Evolutionary conservation across 495 filamentous ascomycete genomes (phyloP).

Genomic region (Lasiosphaeria miniovina): DNA sequence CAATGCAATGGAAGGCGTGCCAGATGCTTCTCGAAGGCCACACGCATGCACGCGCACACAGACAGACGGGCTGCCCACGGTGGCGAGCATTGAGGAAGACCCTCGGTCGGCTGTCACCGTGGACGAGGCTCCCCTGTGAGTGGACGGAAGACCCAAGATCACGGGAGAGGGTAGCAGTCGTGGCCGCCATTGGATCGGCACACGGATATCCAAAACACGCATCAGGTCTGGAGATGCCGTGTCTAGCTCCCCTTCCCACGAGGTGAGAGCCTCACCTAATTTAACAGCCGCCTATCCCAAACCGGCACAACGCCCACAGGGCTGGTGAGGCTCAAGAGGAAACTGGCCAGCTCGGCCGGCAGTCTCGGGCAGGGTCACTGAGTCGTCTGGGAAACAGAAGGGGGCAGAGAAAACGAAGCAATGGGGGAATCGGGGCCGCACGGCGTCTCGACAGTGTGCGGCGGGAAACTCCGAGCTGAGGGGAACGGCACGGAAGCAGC

Average conservation of each 20-base stretch:
- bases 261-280: conserved; percentile 19
- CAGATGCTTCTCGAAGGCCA: conserved; percentile 13
- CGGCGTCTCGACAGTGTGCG: neutral
- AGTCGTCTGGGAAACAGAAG: neutral
- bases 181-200: conserved; percentile 23
- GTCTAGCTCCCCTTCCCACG: conserved; percentile 13
- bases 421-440: neutral
- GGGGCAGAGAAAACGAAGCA: neutral
- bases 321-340: neutral
- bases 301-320: conserved; percentile 10
- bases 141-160: conserved; percentile 3
- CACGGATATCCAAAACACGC: conserved; percentile 31
- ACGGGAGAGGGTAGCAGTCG: conserved; percentile 19
- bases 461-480: neutral
- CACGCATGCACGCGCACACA: neutral
- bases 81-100: conserved; percentile 8
- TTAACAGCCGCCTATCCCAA: conserved; percentile 33
- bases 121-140: neutral
- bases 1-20: conserved; percentile 9
- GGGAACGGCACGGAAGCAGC: conserved; percentile 7
- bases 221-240: conserved; percentile 29
- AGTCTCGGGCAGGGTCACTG: neutral
- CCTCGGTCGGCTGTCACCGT: neutral
- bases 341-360: neutral
- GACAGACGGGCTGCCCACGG: neutral